Evolutionary conservation across 192 early-diverging fungal genomes (phyloP).

Genomic region (Phycomyces blakesleeanus): DNA sequence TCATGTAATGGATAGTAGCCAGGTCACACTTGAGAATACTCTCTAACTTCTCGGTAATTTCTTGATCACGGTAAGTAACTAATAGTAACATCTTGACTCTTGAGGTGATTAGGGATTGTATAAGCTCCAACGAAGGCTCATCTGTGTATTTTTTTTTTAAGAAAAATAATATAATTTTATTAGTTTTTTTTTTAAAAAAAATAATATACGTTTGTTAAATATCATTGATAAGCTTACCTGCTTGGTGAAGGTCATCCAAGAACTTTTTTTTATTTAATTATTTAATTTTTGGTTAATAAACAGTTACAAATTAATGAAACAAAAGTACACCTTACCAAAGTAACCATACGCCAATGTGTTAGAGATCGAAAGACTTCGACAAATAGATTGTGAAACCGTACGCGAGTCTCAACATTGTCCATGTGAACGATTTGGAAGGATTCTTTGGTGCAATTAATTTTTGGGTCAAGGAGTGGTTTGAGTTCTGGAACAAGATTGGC

Average conservation of each 20-base stretch:
- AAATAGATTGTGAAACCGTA: slow-evolving; percentile 27
- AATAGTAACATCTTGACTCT: slow-evolving; percentile 23
- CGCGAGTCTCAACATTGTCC: slow-evolving; percentile 20
- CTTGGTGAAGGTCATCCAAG: slow-evolving; percentile 33
- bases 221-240: slow-evolving; percentile 12
- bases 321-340: slow-evolving; percentile 17
- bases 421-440: slow-evolving; percentile 1
- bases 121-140: slow-evolving; percentile 29
- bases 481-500: slow-evolving; percentile 31
- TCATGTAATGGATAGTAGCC: slow-evolving; percentile 15
- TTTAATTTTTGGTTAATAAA: not conserved
- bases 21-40: slow-evolving; percentile 12
- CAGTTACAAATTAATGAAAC: not conserved
- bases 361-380: slow-evolving; percentile 27
- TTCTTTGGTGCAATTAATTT: slow-evolving; percentile 4
- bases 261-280: slow-evolving; percentile 26
- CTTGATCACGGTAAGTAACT: slow-evolving; percentile 23
- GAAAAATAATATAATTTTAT: not conserved
- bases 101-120: slow-evolving; percentile 20
- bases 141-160: slow-evolving; percentile 6
- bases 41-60: slow-evolving; percentile 1
- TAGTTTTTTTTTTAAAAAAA: too few species aligned
- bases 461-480: slow-evolving; percentile 13
- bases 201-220: too few species aligned
- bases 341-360: slow-evolving; percentile 27